Evolutionary conservation across 148 eudicot species (phyloP).

Genomic region (Rheum nobile): DNA sequence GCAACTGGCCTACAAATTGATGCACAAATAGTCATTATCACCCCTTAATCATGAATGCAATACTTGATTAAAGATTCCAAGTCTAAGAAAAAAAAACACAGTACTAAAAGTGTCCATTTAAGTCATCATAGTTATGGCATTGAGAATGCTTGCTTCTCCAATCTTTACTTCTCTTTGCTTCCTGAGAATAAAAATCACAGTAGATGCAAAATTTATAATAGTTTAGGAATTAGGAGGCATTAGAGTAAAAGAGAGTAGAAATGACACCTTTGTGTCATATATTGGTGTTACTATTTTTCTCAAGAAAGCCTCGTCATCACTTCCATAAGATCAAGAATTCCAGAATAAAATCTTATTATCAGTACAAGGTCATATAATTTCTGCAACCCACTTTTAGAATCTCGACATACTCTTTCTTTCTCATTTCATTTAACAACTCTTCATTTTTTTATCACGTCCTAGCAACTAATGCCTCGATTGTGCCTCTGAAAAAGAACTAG

Average conservation of each 20-base stretch:
- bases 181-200: slow-evolving; percentile 20
- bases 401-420: background rate
- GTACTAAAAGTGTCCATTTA: slow-evolving; percentile 70
- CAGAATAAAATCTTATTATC: background rate
- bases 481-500: background rate
- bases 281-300: slow-evolving; percentile 72
- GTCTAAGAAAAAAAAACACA: background rate
- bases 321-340: too few relatives aligned
- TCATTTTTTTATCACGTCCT: background rate
- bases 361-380: background rate
- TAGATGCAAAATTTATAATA: background rate
- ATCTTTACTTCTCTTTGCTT: slow-evolving; percentile 33
- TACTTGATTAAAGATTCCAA: too few relatives aligned
- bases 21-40: too few relatives aligned
- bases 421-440: background rate
- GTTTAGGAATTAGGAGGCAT: background rate
- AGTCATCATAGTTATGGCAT: slow-evolving; percentile 64
- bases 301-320: slow-evolving; percentile 76
- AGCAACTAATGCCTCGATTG: too few relatives aligned
- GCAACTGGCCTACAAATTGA: too few relatives aligned
- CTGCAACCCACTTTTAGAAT: background rate
- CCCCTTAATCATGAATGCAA: too few relatives aligned
- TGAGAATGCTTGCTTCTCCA: slow-evolving; percentile 43
- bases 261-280: slow-evolving; percentile 59
- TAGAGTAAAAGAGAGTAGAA: background rate